phyloP scores from a whole-genome alignment of 2,329 filamentous ascomycete species.

The Orbilia javanica region DNA sequence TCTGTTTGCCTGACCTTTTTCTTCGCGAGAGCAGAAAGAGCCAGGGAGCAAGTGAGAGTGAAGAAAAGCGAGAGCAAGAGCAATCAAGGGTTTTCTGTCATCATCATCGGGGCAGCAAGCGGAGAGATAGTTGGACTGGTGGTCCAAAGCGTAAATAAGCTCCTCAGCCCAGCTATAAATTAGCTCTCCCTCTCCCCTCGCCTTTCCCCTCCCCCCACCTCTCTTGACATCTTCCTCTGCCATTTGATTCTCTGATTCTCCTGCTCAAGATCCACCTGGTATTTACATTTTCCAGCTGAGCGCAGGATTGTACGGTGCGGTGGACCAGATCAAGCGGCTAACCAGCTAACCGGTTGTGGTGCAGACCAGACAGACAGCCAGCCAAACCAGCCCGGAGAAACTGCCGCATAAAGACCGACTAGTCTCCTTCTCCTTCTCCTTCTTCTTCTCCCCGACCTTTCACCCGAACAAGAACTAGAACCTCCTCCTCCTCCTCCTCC shows the following conservation, averaged over 20 bases:
- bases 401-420: conserved; percentile 17
- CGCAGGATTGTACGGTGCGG: too few species aligned
- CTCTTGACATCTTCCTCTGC: not conserved
- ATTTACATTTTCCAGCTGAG: too few species aligned
- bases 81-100: not conserved
- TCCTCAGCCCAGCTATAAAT: conserved; percentile 24
- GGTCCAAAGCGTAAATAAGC: conserved; percentile 26
- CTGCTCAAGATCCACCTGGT: too few species aligned
- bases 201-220: not conserved
- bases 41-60: too few species aligned
- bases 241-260: not conserved
- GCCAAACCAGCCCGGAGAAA: not conserved
- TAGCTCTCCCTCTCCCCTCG: conserved; percentile 16
- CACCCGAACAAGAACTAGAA: not conserved
- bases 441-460: conserved; percentile 1
- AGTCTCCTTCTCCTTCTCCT: conserved; percentile 3
- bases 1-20: not conserved
- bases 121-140: not conserved
- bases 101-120: not conserved
- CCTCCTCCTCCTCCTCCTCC: not conserved
- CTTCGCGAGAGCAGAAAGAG: too few species aligned
- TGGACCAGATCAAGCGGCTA: too few species aligned
- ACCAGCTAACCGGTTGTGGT: conserved; percentile 4
- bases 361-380: too few species aligned
- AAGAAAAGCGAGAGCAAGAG: not conserved